Base-by-base conservation (phyloP, 768 basidiomycete species). In the Cystofilobasidium capitatum region DNA sequence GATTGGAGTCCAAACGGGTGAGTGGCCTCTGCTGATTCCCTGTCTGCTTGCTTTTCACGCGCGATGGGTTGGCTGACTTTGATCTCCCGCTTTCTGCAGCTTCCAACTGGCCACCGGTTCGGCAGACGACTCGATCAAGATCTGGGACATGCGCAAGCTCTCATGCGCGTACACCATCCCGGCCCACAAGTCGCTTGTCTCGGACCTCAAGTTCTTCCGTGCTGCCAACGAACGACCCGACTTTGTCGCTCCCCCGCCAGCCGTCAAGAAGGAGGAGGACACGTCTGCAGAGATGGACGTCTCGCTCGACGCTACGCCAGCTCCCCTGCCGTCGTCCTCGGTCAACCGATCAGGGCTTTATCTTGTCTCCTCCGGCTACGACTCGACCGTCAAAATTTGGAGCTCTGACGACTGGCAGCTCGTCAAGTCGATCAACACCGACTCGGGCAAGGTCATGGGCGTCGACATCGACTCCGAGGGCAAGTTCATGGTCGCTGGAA, bases 381-480 rank as follows among this genome's bases (percentile, higher is more conserved):
- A 99, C 74, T 91, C 91, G 6, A 84, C 88, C 66, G 89, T 99
- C 75, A 92, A 96, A 76, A 74, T 99, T 64, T 99, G 96, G 96
- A 89, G 87, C 73, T 89, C 93, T 57, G 96, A 98, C 75, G 96
- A 99, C 74, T 99, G 96, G 96, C 91, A 91, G 73, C 79, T 93
- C 51, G 81, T 96, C 61, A 83, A 86, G 70, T 88, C 88, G 51
- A 81, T 99, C 66, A 85, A 91, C 61, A 93, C 91, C 26, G 94
- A 98, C 74, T 87, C 88, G 33, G 91, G 93, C n/a, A 98, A 97
- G 78, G 93, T 97, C 69, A 99, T 98, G 96, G 90, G 89, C 9
- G 92, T 97, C 13, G 96, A 99, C 75, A 81, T 98, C 26, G 85
- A 86, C 33, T 81, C 82, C 63, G 90, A 94, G 76, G 89, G 86